Evolutionary conservation across 305 asterid species (phyloP).

Genomic region (Caryopteris hybrid): DNA sequence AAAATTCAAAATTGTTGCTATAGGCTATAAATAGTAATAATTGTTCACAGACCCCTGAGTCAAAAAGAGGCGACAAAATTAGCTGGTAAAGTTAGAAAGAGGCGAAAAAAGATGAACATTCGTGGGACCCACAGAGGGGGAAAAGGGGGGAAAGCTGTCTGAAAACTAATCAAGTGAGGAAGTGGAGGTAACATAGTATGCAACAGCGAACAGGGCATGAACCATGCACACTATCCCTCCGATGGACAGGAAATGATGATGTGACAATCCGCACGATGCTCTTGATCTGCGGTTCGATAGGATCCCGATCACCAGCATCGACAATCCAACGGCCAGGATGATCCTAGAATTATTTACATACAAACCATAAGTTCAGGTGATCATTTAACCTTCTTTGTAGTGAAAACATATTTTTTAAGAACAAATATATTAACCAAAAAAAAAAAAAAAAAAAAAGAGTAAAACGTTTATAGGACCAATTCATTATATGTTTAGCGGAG

Average conservation of each 20-base stretch:
- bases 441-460: too few species aligned
- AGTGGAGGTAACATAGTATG: slow-evolving; percentile 62
- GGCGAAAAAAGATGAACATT: not conserved
- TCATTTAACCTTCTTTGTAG: too few species aligned
- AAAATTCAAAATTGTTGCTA: too few species aligned
- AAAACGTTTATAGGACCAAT: too few species aligned
- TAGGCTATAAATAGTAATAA: too few species aligned
- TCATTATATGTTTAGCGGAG: too few species aligned
- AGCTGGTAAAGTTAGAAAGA: slow-evolving; percentile 2
- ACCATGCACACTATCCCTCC: slow-evolving; percentile 82
- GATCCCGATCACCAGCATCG: slow-evolving; percentile 73
- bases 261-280: slow-evolving; percentile 73
- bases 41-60: too few species aligned
- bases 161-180: slow-evolving; percentile 19
- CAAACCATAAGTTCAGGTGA: not conserved
- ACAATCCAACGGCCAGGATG: slow-evolving; percentile 58
- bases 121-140: slow-evolving; percentile 10
- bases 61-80: not conserved
- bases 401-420: too few species aligned
- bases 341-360: slow-evolving; percentile 52
- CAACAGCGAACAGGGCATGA: slow-evolving; percentile 70
- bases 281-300: slow-evolving; percentile 69
- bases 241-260: slow-evolving; percentile 69
- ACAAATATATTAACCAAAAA: too few species aligned
- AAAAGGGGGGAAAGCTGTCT: not conserved